Evolutionary conservation across 352 stramenopile species (phyloP), one percentile per base, ranked within the genome.

Genomic region (Globisporangium irregulare): DNA sequence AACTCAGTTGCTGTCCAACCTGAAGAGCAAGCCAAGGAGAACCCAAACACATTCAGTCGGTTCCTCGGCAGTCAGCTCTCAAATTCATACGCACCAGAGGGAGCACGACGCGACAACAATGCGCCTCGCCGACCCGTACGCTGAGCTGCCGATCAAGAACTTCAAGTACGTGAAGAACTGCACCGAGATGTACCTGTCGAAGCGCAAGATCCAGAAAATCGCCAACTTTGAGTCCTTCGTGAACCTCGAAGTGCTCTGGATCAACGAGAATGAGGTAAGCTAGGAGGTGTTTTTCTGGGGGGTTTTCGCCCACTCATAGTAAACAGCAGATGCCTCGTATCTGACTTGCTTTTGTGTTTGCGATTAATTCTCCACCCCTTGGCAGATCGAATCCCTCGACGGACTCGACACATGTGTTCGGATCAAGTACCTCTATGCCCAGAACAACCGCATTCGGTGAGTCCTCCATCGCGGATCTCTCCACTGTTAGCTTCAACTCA

Each of bases 91-190:
- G 55, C 25, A 48, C n/a, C 9, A 32, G 15, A 22, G 9, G 61
- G 9, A 54, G 24, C 7, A 4, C 61, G 72, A 59, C 18, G 70
- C 60, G 72, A 62, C 18, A 73, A 75, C 58, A 68, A 60, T 78
- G 72, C 72, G 68, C 20, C 57, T 86, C n/a, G 71, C 89, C 0
- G 80, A 97, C 73, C 90, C 90, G 27, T 73, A 87, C 36, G 84
- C 80, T 0, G 89, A 97, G 70, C 73, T 97, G 8, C 83, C 90
- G 20, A 79, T 94, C 64, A 91, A 93, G 54, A 97, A 97, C 67
- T 86, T 87, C 78, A 97, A 97, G 64, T 96, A 95, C 71, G 84
- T 97, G 36, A 96, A 96, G 67, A 90, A 86, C 70, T 97, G 90
- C 73, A 92, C 79, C 7, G 91, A 97, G 70, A 61, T 97, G 53